Base-by-base conservation (phyloP, 2,329 filamentous ascomycete species). In the Ceratocystiopsis minuta region DNA sequence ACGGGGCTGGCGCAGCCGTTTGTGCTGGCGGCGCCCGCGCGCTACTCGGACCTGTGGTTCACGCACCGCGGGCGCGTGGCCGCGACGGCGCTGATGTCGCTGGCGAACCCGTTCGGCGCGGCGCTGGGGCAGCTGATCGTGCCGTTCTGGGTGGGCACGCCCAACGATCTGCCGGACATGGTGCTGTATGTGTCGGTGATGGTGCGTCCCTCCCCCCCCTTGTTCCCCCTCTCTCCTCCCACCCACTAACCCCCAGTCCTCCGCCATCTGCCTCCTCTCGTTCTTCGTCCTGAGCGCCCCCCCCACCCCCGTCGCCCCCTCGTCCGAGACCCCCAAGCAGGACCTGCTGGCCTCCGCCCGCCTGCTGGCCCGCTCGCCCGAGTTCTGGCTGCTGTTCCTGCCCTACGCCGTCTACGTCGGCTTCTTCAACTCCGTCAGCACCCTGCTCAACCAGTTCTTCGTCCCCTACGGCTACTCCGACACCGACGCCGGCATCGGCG, bases 11-110 rank as follows among this genome's bases (percentile, higher is more conserved):
- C 85, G 1, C 90, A 98, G 56, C 87, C 90, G 0, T 96, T 96
- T 57, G 84, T 93, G 13, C 72, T 96, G 11, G 77, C 80, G 7
- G 85, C 88, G 0, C 88, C 90, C 1, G 88, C 90, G 0, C 69
- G 84, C 47, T 98, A 93, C 60, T 90, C 83, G 42, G 87, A 95
- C 56, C 65, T 94, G 45, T 96, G 90, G 90, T 96, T 96, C 61
- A 87, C 84, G 2, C 78, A 81, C 52, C 64, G 67, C 12, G 88
- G 87, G 9, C 75, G 90, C 42, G 82, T 94, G 13, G 79, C 80
- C 42, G 88, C 88, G 16, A 96, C 88, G 1, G 90, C 88, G 1
- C 54, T 94, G 33, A 78, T 80, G 17, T 87, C 78, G 46, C 62
- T 96, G 44, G 84, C 88, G 4, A 96, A 95, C 57, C 88, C 88